A percentile compares a stretch with the other conserved stretches of the same genome.
Conservation (phyloP, 352 stramenopile genomes). For the Phytophthora chlamydospora region DNA sequence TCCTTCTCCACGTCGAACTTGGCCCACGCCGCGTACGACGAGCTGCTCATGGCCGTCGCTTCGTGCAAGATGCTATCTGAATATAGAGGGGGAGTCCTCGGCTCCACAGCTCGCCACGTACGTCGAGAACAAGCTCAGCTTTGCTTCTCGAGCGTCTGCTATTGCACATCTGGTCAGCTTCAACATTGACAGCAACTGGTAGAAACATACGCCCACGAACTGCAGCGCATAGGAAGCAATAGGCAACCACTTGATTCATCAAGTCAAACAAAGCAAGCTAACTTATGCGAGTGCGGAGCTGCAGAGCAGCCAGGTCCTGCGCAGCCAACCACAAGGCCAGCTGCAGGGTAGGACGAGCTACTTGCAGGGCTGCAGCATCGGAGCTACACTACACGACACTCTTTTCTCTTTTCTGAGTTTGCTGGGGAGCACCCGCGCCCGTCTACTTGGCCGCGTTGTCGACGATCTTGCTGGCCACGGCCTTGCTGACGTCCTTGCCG, state of each 20-base stretch:
- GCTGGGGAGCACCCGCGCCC: neutral
- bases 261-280: slow-evolving; percentile 50
- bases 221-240: too few relatives aligned
- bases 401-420: slow-evolving; percentile 10
- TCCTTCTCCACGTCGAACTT: slow-evolving; percentile 76
- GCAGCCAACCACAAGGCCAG: neutral
- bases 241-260: slow-evolving; percentile 43
- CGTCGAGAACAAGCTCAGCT: neutral
- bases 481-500: slow-evolving; percentile 76
- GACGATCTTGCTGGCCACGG: slow-evolving; percentile 77
- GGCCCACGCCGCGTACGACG: slow-evolving; percentile 64
- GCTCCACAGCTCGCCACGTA: too few relatives aligned
- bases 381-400: slow-evolving; percentile 9
- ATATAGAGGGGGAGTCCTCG: too few relatives aligned
- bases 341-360: too few relatives aligned
- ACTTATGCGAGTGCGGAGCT: slow-evolving; percentile 34
- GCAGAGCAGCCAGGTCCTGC: neutral
- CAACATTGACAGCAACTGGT: neutral
- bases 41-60: slow-evolving; percentile 32
- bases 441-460: slow-evolving; percentile 48
- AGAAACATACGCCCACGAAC: too few relatives aligned
- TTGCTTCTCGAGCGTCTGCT: slow-evolving; percentile 2
- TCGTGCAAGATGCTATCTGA: too few relatives aligned
- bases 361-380: neutral
- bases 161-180: neutral